A percentile compares a stretch with the other conserved stretches of the same genome.
These are phyloP conservation scores for Macadamia integrifolia DNA, from an alignment of 164 flowering plant genomes.

Conservation along the genomic window DNA sequence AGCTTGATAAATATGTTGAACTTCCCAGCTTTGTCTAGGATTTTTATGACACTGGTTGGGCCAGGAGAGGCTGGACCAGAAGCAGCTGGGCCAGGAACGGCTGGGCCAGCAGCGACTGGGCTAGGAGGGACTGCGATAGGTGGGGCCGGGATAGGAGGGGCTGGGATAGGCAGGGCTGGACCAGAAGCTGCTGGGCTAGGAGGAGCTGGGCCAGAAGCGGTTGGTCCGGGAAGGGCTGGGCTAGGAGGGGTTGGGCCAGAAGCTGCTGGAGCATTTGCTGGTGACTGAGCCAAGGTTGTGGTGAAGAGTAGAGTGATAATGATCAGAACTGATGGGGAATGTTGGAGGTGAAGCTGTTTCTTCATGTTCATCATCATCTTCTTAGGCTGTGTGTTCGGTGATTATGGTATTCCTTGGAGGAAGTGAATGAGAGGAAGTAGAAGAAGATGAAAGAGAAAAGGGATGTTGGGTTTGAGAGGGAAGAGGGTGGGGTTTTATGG, in stretches of 20 bases:
- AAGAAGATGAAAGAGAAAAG: neutral
- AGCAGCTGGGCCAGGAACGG: neutral
- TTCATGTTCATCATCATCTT: constrained; percentile 12
- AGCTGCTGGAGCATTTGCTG: no score
- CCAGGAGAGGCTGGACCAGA: no score
- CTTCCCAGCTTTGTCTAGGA: constrained; percentile 30
- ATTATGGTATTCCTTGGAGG: neutral
- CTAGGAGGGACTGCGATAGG: no score
- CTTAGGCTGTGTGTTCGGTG: neutral
- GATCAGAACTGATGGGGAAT: constrained; percentile 2
- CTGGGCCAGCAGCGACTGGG: constrained; percentile 16
- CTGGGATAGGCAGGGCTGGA: constrained; percentile 16
- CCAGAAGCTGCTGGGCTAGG: constrained; percentile 7
- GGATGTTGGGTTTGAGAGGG: constrained; percentile 1
- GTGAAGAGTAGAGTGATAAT: constrained; percentile 19
- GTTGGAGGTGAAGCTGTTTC: constrained; percentile 1
- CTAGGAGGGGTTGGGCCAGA: no score
- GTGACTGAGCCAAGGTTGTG: constrained; percentile 1
- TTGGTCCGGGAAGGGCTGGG: constrained; percentile 16
- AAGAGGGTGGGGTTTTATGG: constrained; percentile 6
- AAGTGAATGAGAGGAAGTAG: neutral
- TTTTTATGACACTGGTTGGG: constrained; percentile 10
- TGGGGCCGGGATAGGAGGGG: constrained; percentile 7
- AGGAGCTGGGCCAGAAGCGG: constrained; percentile 11
- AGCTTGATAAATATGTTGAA: constrained; percentile 30